These are phyloP conservation scores for Beauveria bassiana DNA, from an alignment of 2,329 filamentous ascomycete genomes.

Conservation along the genomic window DNA sequence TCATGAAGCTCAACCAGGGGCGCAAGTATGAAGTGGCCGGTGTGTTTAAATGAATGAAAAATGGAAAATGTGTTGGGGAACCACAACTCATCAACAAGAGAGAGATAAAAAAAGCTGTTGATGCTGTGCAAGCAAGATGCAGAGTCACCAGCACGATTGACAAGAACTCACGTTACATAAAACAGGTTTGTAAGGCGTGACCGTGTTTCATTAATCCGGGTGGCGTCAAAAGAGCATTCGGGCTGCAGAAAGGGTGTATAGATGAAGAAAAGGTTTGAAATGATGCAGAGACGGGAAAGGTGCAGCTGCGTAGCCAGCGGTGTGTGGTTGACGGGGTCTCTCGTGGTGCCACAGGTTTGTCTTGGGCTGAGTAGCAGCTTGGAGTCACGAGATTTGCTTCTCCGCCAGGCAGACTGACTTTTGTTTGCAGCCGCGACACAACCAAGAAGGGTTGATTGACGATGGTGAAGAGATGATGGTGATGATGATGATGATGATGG, in stretches of 20 bases:
- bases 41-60: background rate
- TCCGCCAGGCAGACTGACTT: background rate
- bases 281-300: background rate
- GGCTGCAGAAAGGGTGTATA: background rate
- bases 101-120: background rate
- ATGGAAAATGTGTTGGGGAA: background rate
- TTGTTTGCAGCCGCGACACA: background rate
- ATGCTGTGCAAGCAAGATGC: background rate
- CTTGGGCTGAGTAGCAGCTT: background rate
- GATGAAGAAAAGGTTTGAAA: background rate
- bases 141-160: background rate
- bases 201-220: slow-evolving; percentile 1
- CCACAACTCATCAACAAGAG: background rate
- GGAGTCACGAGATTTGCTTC: slow-evolving; percentile 7
- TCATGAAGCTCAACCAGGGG: background rate
- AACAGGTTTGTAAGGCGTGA: background rate
- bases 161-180: slow-evolving; percentile 10
- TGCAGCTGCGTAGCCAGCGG: background rate
- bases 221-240: background rate
- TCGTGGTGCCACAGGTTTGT: background rate
- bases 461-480: no score
- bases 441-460: no score
- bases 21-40: no score
- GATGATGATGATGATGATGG: no score
- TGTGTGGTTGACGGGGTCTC: background rate